These are phyloP conservation scores for Phytophthora ramorum DNA, from an alignment of 352 stramenopile species.

Conservation along the genomic window DNA sequence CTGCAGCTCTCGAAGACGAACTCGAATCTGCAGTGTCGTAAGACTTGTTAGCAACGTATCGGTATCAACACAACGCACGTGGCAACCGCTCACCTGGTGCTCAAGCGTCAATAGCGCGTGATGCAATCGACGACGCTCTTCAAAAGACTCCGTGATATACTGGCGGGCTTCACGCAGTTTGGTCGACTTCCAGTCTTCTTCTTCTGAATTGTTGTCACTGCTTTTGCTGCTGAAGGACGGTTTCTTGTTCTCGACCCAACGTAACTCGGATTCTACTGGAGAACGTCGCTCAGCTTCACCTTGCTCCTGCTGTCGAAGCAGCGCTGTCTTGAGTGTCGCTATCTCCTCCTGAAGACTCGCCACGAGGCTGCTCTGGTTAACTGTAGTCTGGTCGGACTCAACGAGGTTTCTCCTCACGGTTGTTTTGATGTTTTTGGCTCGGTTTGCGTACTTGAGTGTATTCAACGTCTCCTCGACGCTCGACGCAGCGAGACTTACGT, in stretches of 20 bases:
- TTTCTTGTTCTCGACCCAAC: conserved; percentile 31
- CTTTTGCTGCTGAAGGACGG: background rate
- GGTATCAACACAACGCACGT: no score
- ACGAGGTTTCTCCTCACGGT: conserved; percentile 89
- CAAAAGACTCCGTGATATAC: conserved; percentile 87
- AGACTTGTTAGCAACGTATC: conserved; percentile 1
- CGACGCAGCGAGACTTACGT: conserved; percentile 79
- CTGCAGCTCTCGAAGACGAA: conserved; percentile 19
- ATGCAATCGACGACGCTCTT: conserved; percentile 85
- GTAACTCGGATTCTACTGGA: conserved; percentile 1
- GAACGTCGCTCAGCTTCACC: conserved; percentile 1
- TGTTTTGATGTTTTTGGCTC: conserved; percentile 95
- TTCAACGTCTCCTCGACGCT: conserved; percentile 94
- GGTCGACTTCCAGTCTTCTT: conserved; percentile 26
- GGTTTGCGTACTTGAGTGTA: conserved; percentile 94
- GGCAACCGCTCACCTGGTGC: conserved; percentile 50
- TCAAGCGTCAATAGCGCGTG: conserved; percentile 81
- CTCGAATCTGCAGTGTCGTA: conserved; percentile 14
- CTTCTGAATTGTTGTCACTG: conserved; percentile 34
- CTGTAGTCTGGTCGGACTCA: conserved; percentile 84
- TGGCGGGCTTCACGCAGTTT: conserved; percentile 60
- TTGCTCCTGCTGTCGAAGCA: conserved; percentile 47
- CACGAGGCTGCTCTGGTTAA: conserved; percentile 90
- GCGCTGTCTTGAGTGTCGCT: conserved; percentile 68
- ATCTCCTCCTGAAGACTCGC: conserved; percentile 89